Evolutionary conservation across 169 alveolate genomes (phyloP), one percentile per base, ranked within the genome.

Genomic region (Plasmodium relictum): DNA sequence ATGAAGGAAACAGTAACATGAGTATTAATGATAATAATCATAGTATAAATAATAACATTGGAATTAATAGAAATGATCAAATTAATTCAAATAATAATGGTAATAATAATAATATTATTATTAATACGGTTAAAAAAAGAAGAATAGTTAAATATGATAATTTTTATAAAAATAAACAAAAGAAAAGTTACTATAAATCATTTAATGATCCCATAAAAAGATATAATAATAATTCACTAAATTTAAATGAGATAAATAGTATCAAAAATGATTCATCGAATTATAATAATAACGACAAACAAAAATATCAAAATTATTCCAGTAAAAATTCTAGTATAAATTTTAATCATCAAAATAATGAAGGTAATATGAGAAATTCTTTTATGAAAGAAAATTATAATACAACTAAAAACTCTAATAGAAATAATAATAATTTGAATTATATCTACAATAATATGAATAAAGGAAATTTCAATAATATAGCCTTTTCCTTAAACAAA

Each of bases 401-500:
- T 6, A 20, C 14, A n/a, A 58, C n/a, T 7, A 58, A 58, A n/a
- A 18, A 16, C 14, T 5, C 14, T 20, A 20, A 20, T 16, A 56
- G 18, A 12, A 56, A 56, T 8, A 42, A 41, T 39, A 71, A 71
- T 41, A 61, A 50, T 52, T 22, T 31, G 22, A 56, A 31, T 50
- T 31, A 24, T 16, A 42, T 9, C 31, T 14, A 58, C n/a, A 59
- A 62, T 22, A 73, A 63, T 24, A 54, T 24, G 24, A 78, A 78
- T 12, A 78, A 78, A 48, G 63, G 63, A 65, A 14, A 66, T 18
- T 62, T 78, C 50, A 63, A 65, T 56, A 78, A 78, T 56, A 45
- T 78, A 44, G 31, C 89, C 22, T 78, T 78, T 56, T 78, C 89
- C 9, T 56, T 78, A 65, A 65, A 78, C 16, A 78, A 78, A 42